A percentile compares a stretch with the other conserved stretches of the same genome.
Conservation (phyloP, 2,329 filamentous ascomycete species). For the Sporothrix luriei region DNA sequence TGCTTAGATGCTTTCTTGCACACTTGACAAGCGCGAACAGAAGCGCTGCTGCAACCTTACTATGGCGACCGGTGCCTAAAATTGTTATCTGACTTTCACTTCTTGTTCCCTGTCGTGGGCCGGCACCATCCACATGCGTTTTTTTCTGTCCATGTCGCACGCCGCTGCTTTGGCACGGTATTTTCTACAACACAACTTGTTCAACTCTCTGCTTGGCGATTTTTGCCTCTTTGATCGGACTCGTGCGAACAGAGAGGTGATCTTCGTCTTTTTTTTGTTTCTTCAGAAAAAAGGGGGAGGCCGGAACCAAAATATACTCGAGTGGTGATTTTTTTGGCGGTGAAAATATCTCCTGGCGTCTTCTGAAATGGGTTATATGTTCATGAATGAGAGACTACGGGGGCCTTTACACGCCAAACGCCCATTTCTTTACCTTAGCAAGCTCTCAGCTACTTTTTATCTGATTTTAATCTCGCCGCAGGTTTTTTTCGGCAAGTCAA, state of each 20-base stretch:
- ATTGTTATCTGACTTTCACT: conserved; percentile 24
- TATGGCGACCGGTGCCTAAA: conserved; percentile 29
- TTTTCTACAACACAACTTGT: conserved; percentile 22
- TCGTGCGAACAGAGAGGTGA: not conserved
- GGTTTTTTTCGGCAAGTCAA: not conserved
- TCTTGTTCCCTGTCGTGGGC: not conserved
- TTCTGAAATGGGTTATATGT: conserved; percentile 30
- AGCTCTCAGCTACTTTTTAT: conserved; percentile 37
- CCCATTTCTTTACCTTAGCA: conserved; percentile 31
- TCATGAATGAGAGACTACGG: conserved; percentile 39
- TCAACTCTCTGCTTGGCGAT: conserved; percentile 11
- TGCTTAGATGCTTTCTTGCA: conserved; percentile 39
- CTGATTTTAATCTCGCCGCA: conserved; percentile 27
- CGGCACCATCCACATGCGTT: conserved; percentile 23
- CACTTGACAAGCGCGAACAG: conserved; percentile 22
- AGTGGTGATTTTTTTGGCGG: conserved; percentile 31
- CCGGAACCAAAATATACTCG: conserved; percentile 30
- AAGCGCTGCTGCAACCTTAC: conserved; percentile 28
- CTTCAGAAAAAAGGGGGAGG: conserved; percentile 25
- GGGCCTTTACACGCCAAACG: conserved; percentile 35
- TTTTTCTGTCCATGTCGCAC: conserved; percentile 23
- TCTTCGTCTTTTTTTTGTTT: not conserved
- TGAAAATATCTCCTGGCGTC: conserved; percentile 35
- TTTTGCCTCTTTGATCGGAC: conserved; percentile 22
- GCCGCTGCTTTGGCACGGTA: conserved; percentile 24